Percentiles rank a stretch among this genome's conserved stretches.
phyloP scores from a whole-genome alignment of 495 filamentous ascomycete genomes.

The Aspergillus incahuasiensis region DNA sequence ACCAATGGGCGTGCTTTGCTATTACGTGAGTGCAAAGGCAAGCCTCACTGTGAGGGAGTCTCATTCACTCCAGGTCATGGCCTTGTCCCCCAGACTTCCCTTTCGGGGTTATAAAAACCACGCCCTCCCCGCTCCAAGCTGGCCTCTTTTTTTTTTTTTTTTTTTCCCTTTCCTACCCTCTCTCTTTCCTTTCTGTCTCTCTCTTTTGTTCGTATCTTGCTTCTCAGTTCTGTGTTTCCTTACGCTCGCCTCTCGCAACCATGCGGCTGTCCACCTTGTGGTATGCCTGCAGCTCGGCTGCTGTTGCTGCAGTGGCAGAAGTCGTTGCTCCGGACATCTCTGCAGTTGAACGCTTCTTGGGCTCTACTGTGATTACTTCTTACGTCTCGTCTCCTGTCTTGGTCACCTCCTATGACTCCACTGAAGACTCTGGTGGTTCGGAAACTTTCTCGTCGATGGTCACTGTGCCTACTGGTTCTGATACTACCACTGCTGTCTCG shows the following conservation, averaged over 20 bases:
- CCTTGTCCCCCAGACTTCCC: too few relatives aligned
- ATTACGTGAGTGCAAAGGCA: too few relatives aligned
- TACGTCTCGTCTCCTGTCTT: background rate
- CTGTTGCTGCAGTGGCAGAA: background rate
- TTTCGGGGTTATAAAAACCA: too few relatives aligned
- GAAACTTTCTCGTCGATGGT: too few relatives aligned
- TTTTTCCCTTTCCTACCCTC: background rate
- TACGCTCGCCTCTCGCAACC: background rate
- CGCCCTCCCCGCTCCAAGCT: too few relatives aligned
- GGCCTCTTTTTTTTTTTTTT: too few relatives aligned
- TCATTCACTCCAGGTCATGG: too few relatives aligned
- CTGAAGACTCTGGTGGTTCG: background rate
- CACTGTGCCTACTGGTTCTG: background rate
- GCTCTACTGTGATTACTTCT: background rate
- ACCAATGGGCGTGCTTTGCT: too few relatives aligned
- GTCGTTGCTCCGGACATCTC: background rate
- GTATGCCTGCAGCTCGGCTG: background rate
- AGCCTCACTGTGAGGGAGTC: too few relatives aligned
- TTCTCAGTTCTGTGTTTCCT: too few relatives aligned
- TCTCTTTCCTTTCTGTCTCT: background rate
- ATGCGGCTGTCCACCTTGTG: background rate
- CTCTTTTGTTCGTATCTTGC: background rate
- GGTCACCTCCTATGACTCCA: background rate
- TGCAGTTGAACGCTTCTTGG: background rate
- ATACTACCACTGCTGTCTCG: background rate